Conservation (phyloP, 352 stramenopile species). For the Blastocystis sp. region DNA sequence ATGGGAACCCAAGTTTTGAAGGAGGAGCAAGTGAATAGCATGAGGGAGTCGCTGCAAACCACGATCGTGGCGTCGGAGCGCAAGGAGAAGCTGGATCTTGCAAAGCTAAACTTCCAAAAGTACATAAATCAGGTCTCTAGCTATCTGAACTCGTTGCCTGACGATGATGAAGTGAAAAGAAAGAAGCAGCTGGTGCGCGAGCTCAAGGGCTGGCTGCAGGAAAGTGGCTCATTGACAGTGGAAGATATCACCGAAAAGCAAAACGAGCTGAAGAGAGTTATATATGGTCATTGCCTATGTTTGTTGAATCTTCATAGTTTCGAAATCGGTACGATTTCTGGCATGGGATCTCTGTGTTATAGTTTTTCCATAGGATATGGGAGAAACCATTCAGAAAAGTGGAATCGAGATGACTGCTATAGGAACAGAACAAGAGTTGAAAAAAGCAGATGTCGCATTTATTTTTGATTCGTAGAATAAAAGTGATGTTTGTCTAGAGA, state of each 20-base stretch:
- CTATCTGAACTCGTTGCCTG: neutral
- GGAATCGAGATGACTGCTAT: neutral
- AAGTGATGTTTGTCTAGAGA: neutral
- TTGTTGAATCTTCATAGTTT: neutral
- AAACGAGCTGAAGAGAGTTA: neutral
- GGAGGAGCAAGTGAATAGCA: neutral
- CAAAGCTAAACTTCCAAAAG: neutral
- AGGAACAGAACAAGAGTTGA: neutral
- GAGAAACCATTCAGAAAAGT: neutral
- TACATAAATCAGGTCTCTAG: neutral
- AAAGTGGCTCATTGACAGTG: no score
- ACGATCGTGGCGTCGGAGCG: neutral
- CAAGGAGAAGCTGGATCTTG: neutral
- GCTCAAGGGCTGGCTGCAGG: neutral
- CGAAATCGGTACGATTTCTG: neutral
- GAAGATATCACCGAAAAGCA: neutral
- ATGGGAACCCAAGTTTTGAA: slow-evolving; percentile 1
- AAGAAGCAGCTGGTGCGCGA: neutral
- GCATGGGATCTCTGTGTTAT: neutral
- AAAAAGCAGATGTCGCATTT: neutral
- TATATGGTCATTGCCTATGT: neutral
- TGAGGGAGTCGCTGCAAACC: neutral
- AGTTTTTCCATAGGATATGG: slow-evolving; percentile 11
- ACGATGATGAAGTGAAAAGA: neutral
- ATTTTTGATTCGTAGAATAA: neutral